Conservation (phyloP, 495 filamentous ascomycete species). For the Polyplosphaeria fusca region DNA sequence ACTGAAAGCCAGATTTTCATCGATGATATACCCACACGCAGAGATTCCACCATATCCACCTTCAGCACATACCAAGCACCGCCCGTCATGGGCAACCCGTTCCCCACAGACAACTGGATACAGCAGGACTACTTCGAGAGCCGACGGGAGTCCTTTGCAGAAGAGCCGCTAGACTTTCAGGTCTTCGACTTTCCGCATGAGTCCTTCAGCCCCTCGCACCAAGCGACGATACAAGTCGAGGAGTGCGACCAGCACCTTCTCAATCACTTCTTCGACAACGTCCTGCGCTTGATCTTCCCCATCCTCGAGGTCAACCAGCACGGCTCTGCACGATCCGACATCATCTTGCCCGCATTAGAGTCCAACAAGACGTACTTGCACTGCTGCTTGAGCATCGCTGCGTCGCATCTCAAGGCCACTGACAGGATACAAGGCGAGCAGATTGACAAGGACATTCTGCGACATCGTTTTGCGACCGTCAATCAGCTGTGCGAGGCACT, state of each 20-base stretch:
- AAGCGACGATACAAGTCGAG: slow-evolving; percentile 78
- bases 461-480: slow-evolving; percentile 86
- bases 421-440: slow-evolving; percentile 65
- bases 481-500: slow-evolving; percentile 81
- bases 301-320: slow-evolving; percentile 84
- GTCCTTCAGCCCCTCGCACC: slow-evolving; percentile 51
- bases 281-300: slow-evolving; percentile 85
- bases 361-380: slow-evolving; percentile 91
- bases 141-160: slow-evolving; percentile 58
- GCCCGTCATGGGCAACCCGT: slow-evolving; percentile 58
- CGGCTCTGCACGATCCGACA: slow-evolving; percentile 69
- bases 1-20: slow-evolving; percentile 93
- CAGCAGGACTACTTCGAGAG: slow-evolving; percentile 67
- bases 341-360: slow-evolving; percentile 80
- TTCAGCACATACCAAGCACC: slow-evolving; percentile 84
- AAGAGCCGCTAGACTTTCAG: slow-evolving; percentile 67
- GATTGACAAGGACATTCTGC: slow-evolving; percentile 88
- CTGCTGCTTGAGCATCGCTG: slow-evolving; percentile 92
- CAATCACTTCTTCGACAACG: slow-evolving; percentile 87
- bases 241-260: slow-evolving; percentile 83
- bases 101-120: slow-evolving; percentile 67
- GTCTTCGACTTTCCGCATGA: slow-evolving; percentile 73
- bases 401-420: slow-evolving; percentile 88
- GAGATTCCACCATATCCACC: slow-evolving; percentile 80
- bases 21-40: slow-evolving; percentile 77